Conservation (phyloP, 2,329 filamentous ascomycete genomes). For the Cercospora zeae-maydis region DNA sequence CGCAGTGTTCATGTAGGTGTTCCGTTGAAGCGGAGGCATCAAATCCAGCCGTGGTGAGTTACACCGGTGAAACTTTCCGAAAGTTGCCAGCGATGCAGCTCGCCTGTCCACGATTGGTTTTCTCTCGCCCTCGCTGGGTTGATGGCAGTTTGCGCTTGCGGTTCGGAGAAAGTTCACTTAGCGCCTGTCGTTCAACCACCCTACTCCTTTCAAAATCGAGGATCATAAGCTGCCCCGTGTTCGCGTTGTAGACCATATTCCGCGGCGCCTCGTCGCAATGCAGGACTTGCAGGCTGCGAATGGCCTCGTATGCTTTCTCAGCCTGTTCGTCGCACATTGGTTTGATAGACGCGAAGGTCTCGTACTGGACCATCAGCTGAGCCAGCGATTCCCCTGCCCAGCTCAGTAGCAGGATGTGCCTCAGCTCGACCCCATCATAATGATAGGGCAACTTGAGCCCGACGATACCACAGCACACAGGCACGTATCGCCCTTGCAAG, state of each 20-base stretch:
- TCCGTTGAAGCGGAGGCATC: not conserved
- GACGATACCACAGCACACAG: slow-evolving; percentile 3
- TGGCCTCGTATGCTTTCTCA: not conserved
- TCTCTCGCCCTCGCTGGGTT: not conserved
- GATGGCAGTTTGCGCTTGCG: slow-evolving; percentile 6
- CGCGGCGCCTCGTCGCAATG: not conserved
- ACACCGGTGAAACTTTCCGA: not conserved
- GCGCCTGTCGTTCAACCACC: slow-evolving; percentile 5
- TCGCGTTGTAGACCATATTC: not conserved
- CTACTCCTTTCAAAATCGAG: slow-evolving; percentile 4
- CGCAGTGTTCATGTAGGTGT: not conserved
- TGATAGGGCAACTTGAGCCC: not conserved
- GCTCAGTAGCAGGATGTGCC: slow-evolving; percentile 5
- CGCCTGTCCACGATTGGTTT: not conserved
- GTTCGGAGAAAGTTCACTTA: slow-evolving; percentile 6
- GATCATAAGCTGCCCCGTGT: slow-evolving; percentile 1
- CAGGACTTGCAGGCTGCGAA: not conserved
- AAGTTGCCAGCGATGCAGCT: slow-evolving; percentile 1
- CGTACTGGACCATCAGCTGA: not conserved
- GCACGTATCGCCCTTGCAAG: slow-evolving; percentile 6
- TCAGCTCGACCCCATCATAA: not conserved
- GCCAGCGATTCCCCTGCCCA: slow-evolving; percentile 1
- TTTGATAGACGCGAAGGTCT: not conserved
- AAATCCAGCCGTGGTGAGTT: not conserved
- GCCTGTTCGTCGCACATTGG: not conserved